These are phyloP conservation scores for Dianthus caryophyllus DNA, from an alignment of 148 eudicot genomes.

Conservation along the genomic window DNA sequence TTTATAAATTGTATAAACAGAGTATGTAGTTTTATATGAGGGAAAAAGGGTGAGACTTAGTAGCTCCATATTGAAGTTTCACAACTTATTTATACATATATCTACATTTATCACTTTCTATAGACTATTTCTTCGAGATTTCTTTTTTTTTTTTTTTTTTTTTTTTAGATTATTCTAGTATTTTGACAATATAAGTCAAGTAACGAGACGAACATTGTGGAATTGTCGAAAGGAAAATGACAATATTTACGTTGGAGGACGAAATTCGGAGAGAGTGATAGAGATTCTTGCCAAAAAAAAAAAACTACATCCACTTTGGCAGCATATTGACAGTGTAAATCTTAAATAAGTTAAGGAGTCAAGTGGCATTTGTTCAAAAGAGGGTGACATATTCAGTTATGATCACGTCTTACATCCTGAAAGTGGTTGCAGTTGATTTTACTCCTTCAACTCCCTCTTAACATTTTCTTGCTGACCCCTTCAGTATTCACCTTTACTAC, in stretches of 20 bases:
- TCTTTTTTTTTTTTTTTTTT: too few relatives aligned
- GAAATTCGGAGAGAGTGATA: constrained; percentile 1
- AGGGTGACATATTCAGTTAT: not conserved
- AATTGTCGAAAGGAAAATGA: not conserved
- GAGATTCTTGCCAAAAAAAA: not conserved
- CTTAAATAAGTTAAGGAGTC: not conserved
- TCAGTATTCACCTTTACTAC: constrained; percentile 10
- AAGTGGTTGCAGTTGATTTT: not conserved
- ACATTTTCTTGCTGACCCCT: constrained; percentile 18
- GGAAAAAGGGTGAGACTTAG: too few relatives aligned
- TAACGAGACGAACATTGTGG: not conserved
- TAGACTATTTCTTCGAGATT: too few relatives aligned
- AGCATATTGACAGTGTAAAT: not conserved
- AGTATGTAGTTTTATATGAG: too few relatives aligned
- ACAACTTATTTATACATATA: too few relatives aligned
- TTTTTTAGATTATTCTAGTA: too few relatives aligned
- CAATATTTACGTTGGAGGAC: constrained; percentile 3
- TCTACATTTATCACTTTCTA: too few relatives aligned
- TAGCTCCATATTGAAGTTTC: too few relatives aligned
- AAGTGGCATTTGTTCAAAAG: constrained; percentile 15
- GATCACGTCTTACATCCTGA: not conserved
- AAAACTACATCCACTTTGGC: too few relatives aligned
- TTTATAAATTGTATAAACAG: too few relatives aligned
- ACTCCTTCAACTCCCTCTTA: not conserved
- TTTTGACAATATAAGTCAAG: too few relatives aligned